Base-by-base conservation (phyloP, 768 basidiomycete genomes). In the Xerocomellus intermedius region DNA sequence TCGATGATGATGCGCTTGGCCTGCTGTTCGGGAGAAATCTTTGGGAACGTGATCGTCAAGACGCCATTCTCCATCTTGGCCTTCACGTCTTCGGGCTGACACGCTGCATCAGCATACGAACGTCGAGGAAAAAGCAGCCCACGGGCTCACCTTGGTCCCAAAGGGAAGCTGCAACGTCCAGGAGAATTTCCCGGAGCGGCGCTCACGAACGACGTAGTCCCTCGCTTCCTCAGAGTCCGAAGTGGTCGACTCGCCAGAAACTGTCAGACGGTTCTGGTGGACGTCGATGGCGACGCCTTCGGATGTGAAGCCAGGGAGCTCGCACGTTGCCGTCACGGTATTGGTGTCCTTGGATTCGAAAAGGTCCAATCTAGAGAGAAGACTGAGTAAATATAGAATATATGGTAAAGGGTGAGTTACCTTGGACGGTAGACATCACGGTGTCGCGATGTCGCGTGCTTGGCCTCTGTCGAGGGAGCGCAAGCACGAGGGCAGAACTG, bases 221-320 rank as follows among this genome's bases (percentile, higher is more conserved):
- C 54, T 55, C 52, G 76, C 71, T 7, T 75, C 74, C 22, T 65
- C 64, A 5, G 74, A 64, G 0, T 62, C 42, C 1, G 74, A 69
- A 4, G 61, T 43, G 13, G 68, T 64, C 26, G 61, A 70, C 63
- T 82, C 75, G 26, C 79, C 81, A 8, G 78, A 77, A 36, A 85
- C 69, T 2, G 71, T 79, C 47, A 85, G 68, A 37, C 71, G 74
- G 54, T 75, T 73, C 55, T 79, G 74, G 38, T 75, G 74, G 19
- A 82, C 64, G 48, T 82, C 75, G 48, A 83, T 77, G 35, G 68
- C 61, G 38, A 83, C 73, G 47, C 75, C 72, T 41, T 79, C 75
- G 50, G 80, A 79, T 50, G 73, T 78, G 48, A 83, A 63, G 8
- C 82, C 82, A 5, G 84, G 82, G 2, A 82, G 67, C 60, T 84